Conservation (phyloP, 2,329 filamentous ascomycete species). For the Sarocladiaceae sp. region DNA sequence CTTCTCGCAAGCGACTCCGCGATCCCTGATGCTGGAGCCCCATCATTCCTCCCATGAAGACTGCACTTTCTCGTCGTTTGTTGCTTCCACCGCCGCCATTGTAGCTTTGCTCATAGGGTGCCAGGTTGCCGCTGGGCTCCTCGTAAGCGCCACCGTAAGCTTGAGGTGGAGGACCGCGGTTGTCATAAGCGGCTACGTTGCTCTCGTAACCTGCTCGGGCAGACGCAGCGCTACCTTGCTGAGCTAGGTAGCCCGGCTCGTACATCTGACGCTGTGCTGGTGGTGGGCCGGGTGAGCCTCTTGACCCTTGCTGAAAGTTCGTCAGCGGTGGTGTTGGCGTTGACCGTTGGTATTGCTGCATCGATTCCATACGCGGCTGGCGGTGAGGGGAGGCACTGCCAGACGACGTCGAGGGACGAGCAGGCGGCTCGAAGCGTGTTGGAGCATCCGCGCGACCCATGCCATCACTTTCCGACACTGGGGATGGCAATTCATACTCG, state of each 20-base stretch:
- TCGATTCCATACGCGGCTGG: constrained; percentile 33
- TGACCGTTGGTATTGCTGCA: constrained; percentile 24
- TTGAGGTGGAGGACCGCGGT: constrained; percentile 16
- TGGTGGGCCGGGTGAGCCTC: constrained; percentile 5
- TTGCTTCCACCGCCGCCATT: constrained; percentile 23
- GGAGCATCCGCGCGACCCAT: constrained; percentile 23
- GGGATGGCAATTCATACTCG: constrained; percentile 53
- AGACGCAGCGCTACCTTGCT: constrained; percentile 21
- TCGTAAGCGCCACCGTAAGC: constrained; percentile 1
- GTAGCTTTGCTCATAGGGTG: constrained; percentile 30
- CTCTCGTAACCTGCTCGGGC: constrained; percentile 2
- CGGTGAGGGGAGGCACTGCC: constrained; percentile 48
- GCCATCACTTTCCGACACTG: constrained; percentile 32
- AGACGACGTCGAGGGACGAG: constrained; percentile 45
- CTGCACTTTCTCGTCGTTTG: constrained; percentile 56
- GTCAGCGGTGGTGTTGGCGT: constrained; percentile 43
- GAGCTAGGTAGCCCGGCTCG: constrained; percentile 37
- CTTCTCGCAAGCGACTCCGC: constrained; percentile 51
- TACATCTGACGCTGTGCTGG: constrained; percentile 29
- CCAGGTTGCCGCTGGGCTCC: constrained; percentile 14
- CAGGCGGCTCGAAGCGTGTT: constrained; percentile 28
- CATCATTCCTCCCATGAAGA: constrained; percentile 48
- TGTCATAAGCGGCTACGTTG: constrained; percentile 22
- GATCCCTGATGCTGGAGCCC: constrained; percentile 46
- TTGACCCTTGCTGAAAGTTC: background rate